Evolutionary conservation across 2,329 filamentous ascomycete species (phyloP), one percentile per base, ranked within the genome.

Genomic region (Didymella exigua): DNA sequence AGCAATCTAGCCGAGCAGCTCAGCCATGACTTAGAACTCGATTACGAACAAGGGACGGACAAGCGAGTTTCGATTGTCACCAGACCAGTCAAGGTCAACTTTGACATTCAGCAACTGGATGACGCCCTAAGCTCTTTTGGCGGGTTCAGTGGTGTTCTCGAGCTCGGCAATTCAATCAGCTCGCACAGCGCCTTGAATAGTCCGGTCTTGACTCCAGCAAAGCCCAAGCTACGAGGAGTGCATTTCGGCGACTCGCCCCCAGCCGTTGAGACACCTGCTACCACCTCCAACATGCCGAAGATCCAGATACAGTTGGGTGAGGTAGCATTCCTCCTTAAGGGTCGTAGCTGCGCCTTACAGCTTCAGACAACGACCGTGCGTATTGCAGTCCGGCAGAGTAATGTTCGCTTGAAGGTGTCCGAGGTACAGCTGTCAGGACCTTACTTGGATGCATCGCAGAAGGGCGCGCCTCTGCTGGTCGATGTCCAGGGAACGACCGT

Each of bases 111-210:
- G 60, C 84, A 85, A 50, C 77, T 98, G 19, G 95, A 98, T 64
- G 92, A 96, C 66, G 90, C 90, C 0, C 86, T 98, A 56, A 86
- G 86, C 51, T 91, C 90, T 82, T 93, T 97, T 75, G 95, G 95
- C 30, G 95, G 95, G 0, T 79, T 99, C 37, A 96, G 93, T 72
- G 91, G 92, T 61, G 89, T 99, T 47, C 79, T 99, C 37, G 96
- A 95, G 66, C 84, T 97, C 72, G 90, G 92, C 59, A 89, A 85
- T 55, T 96, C 93, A 0, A 89, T 96, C 59, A 86, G 88, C 10
- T 92, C 90, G 0, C 89, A 85, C 56, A 82, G 85, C n/a, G 85
- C 87, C 1, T 66, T 60, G 71, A 77, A 68, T 43, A 71, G 66
- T 37, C 72, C 74, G 11, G 56, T 60, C 8, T 58, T 72, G 18